Evolutionary conservation across 225 moss, liverwort and hornwort genomes (phyloP), one percentile per base, ranked within the genome.

Genomic region (Takakia lepidozioides): DNA sequence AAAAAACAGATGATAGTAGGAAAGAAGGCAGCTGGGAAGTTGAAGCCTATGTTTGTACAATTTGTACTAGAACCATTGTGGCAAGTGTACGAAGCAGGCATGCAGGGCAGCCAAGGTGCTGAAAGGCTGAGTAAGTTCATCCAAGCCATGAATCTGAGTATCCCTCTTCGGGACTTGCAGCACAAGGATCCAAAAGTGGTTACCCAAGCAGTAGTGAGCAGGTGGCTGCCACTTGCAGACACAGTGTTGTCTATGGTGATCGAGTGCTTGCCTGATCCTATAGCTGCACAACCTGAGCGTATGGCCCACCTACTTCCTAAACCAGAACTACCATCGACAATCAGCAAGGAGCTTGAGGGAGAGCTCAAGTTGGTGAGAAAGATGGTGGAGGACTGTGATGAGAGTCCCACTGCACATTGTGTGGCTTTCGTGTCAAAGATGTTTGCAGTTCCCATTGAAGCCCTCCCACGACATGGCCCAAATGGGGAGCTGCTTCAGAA

Each of bases 1-100:
- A 98, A 85, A 53, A 83, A 87, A 5, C 91, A 91, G 65, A 91
- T 57, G 62, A 98, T 98, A 5, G 78, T 91, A 8, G 29, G 68
- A 5, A 98, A 91, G 69, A 87, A 85, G 73, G 82, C 95, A 47
- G 87, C 72, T 14, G 95, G 91, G 36, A 98, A 80, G 59, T 52
- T 87, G 56, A 91, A 91, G 73, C 95, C 91, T 19, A 98, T 98
- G 95, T 98, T 98, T 52, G 95, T 98, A 43, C 87, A 91, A 58
- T 87, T 98, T 55, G 80, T 98, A 27, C 43, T 98, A 36, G 95
- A 98, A 28, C 91, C 91, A 3, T 62, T 98, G 37, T 98, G 95
- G 95, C 81, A 98, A 46, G 87, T 98, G 9, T 98, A 98, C 32
- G 85, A 91, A 78, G 80, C 71, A 37, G 82, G 84, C 19, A 78